phyloP scores from a whole-genome alignment of 2,329 filamentous ascomycete species.

The Talaromyces sp. region DNA sequence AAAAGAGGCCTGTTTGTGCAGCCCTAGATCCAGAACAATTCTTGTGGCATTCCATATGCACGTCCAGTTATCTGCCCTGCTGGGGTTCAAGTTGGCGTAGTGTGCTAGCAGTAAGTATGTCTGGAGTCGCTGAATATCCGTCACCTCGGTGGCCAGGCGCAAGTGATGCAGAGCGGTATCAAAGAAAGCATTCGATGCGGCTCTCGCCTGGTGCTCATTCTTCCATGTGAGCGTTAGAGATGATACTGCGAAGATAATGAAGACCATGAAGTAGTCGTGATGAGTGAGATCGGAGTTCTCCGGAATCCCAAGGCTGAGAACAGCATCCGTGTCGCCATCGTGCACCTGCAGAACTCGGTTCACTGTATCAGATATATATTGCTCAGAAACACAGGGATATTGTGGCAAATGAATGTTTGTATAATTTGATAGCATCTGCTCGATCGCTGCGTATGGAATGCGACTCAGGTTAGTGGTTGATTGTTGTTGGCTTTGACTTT shows the following conservation, averaged over 20 bases:
- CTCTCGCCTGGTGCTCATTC: neutral
- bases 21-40: neutral
- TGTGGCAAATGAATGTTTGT: conserved; percentile 13
- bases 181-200: neutral
- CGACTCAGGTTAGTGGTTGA: neutral
- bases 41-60: neutral
- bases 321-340: neutral
- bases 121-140: neutral
- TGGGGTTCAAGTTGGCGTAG: neutral
- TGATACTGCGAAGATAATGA: neutral
- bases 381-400: conserved; percentile 18
- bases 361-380: neutral
- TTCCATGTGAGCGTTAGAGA: neutral
- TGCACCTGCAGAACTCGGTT: neutral
- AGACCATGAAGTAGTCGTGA: neutral
- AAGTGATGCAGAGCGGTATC: neutral
- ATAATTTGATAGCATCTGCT: conserved; percentile 15
- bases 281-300: neutral
- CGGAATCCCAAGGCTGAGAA: neutral
- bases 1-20: neutral
- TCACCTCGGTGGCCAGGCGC: neutral
- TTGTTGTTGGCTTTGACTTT: neutral
- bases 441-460: conserved; percentile 11
- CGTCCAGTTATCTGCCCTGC: neutral
- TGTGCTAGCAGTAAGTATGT: neutral